Evolutionary conservation across 495 filamentous ascomycete genomes (phyloP), one percentile per base, ranked within the genome.

Genomic region (Penicillium maclennaniae): DNA sequence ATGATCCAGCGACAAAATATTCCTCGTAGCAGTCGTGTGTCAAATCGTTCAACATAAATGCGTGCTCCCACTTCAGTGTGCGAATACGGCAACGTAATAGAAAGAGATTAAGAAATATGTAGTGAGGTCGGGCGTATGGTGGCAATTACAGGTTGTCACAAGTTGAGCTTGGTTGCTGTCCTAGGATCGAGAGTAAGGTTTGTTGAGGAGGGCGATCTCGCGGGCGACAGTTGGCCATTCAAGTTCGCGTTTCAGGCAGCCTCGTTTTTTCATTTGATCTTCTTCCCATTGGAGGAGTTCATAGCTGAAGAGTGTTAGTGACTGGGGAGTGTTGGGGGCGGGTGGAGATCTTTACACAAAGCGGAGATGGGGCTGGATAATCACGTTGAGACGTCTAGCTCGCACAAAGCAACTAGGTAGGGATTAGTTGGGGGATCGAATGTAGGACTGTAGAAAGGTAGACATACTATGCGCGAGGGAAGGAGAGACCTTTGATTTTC

Each of bases 251-350:
- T 80, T 83, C 7, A 81, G 56, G 1, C 77, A 65, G 43, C 69
- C 57, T 41, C 71, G 68, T 58, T 77, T 72, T 51, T 74, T 66
- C 49, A 72, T 66, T 51, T 75, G 72, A 31, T 72, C 44, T 65
- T 97, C 93, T 73, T 98, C 93, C 88, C 92, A 97, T 71, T 97
- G 96, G 14, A 98, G 79, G 23, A 98, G 79, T 69, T 81, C 78
- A 43, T 79, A 77, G n/a, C 73, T 77, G 10, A 2, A 27, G 7
- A 2, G 3, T 38, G 38, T 71, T 37, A 71, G 69, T 50, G 42
- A 27, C 0, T 15, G 52, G 16, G 3, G 3, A 14, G 47, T 19
- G 16, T 12, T 27, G 28, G 34, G 0, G 14, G 12, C 21, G 12
- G 6, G 42, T 4, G 19, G 38, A 9, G 31, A 14, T 17, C 42